Base-by-base conservation (phyloP, 371 early-diverging fungal species). In the Saksenaea vasiformis region DNA sequence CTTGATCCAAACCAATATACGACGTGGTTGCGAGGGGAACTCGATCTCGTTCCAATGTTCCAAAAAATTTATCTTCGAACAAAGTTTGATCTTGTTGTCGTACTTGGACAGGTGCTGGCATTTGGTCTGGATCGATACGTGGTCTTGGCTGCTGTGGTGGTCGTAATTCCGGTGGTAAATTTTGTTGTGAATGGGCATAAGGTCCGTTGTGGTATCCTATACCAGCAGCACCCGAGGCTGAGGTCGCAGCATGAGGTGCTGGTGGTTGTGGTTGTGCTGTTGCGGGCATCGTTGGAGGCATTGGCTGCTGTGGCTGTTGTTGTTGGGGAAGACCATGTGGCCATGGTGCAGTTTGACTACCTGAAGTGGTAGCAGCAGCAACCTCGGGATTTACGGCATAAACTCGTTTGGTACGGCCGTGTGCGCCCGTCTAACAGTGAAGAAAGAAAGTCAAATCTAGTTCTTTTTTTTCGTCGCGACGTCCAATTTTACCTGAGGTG, bases 71-170 rank as follows among this genome's bases (percentile, higher is more conserved):
- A 54, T 81, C 80, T 3, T 82, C 85, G 78, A 90, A 91, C 10
- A 82, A 60, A 7, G 80, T 77, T 71, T 95, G 93, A 71, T 98
- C 97, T 10, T 79, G 77, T 38, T 90, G 89, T 59, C 96, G 93
- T 27, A 96, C 96, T 28, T 87, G 86, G 2, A 95, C 88, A 15
- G 96, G 96, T 9, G 94, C 91, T 9, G 99, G 99, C 73, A 98
- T 94, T 70, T 96, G 94, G 74, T 94, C 90, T 4, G 98, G 97
- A 71, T 98, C 96, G 55, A 98, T 96, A 27, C 90, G 84, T 5
- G 86, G 86, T 31, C 81, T 80, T 31, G 87, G 81, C 54, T 87
- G 83, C 8, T 71, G 73, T 17, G 78, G 80, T 14, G 80, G 78
- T 19, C 51, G 64, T 17, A 67, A 35, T 28, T 67, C 67, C n/a